Conservation (phyloP, 148 eudicot species). For the Chenopodium suecicum region DNA sequence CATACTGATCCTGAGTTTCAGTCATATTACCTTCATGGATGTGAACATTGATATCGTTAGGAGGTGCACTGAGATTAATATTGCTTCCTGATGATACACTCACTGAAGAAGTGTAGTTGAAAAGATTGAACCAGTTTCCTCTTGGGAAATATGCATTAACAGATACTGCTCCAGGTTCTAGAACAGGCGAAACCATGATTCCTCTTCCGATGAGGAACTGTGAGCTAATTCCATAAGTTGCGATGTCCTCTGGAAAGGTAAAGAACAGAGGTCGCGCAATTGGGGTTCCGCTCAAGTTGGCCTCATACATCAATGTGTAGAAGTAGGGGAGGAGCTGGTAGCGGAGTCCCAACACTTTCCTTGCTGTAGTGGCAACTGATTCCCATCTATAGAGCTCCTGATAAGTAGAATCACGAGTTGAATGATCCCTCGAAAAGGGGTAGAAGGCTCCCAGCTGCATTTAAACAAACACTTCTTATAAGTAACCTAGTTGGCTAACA, state of each 20-base stretch:
- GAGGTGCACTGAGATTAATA: conserved; percentile 39
- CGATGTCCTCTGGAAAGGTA: conserved; percentile 40
- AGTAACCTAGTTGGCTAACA: neutral
- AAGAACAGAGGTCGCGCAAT: conserved; percentile 60
- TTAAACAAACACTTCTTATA: neutral
- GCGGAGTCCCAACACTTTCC: conserved; percentile 51
- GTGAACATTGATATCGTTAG: conserved; percentile 49
- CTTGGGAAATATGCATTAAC: conserved; percentile 43
- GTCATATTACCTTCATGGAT: conserved; percentile 37
- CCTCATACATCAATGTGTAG: conserved; percentile 56
- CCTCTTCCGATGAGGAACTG: conserved; percentile 58
- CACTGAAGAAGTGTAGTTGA: conserved; percentile 41
- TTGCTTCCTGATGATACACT: conserved; percentile 22
- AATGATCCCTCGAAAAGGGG: conserved; percentile 59
- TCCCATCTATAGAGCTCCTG: conserved; percentile 61
- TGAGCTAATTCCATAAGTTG: conserved; percentile 38
- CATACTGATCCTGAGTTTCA: neutral
- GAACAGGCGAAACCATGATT: conserved; percentile 55
- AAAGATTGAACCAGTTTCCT: conserved; percentile 56
- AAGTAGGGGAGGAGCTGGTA: conserved; percentile 51
- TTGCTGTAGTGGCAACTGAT: conserved; percentile 47
- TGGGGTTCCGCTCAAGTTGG: conserved; percentile 44
- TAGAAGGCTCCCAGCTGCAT: conserved; percentile 57
- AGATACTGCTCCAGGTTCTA: conserved; percentile 29
- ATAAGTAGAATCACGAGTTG: conserved; percentile 19